phyloP scores from a whole-genome alignment of 805 yeast genomes.

The Saccharomycopsis fermentans region DNA sequence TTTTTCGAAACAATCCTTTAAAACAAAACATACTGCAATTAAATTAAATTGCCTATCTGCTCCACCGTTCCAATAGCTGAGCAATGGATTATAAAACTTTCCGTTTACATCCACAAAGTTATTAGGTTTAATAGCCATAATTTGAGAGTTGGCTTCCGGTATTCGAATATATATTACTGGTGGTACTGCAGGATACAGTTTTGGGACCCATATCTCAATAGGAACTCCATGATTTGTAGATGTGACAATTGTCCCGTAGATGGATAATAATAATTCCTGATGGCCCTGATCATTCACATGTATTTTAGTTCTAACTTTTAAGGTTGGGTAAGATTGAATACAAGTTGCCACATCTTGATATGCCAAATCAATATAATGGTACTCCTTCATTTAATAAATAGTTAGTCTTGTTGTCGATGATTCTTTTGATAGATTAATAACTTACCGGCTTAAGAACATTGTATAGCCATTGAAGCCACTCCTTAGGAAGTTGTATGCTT shows the following conservation, averaged over 20 bases:
- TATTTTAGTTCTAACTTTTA: conserved; percentile 63
- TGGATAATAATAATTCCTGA: conserved; percentile 47
- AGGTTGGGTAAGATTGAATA: conserved; percentile 39
- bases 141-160: conserved; percentile 35
- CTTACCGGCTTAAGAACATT: conserved; percentile 41
- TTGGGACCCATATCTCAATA: conserved; percentile 68
- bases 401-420: background rate
- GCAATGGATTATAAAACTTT: conserved; percentile 54
- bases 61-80: conserved; percentile 43
- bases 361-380: conserved; percentile 43
- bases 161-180: conserved; percentile 51
- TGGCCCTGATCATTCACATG: conserved; percentile 48
- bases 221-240: conserved; percentile 37
- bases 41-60: conserved; percentile 24
- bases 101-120: conserved; percentile 66
- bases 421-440: conserved; percentile 7
- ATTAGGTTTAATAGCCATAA: conserved; percentile 43
- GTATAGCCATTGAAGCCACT: conserved; percentile 48
- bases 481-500: conserved; percentile 26
- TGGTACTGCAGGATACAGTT: conserved; percentile 52
- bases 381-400: conserved; percentile 32
- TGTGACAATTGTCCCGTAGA: conserved; percentile 45
- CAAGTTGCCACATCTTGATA: conserved; percentile 55
- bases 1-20: conserved; percentile 29
- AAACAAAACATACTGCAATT: conserved; percentile 25